Evolutionary conservation across 2,329 filamentous ascomycete genomes (phyloP).

Genomic region (Plectosphaerella cucumerina): DNA sequence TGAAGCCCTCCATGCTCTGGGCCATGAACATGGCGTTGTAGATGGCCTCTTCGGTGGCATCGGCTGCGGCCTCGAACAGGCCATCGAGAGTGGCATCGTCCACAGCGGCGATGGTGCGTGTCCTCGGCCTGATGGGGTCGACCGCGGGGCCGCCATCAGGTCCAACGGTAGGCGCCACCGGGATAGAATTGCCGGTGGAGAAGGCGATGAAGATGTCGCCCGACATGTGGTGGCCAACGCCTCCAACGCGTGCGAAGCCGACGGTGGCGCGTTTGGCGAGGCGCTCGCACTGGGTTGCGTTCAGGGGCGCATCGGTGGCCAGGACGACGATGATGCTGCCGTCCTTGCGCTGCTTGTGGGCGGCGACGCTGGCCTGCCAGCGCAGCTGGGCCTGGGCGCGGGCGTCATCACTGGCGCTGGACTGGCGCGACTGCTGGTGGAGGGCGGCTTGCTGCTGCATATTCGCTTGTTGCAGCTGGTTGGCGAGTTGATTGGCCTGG

Average conservation of each 20-base stretch:
- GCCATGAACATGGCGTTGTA: slow-evolving; percentile 61
- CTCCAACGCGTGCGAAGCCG: slow-evolving; percentile 56
- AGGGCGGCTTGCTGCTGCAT: too few relatives aligned
- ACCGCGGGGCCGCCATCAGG: slow-evolving; percentile 24
- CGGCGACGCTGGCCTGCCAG: slow-evolving; percentile 14
- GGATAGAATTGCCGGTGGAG: slow-evolving; percentile 53
- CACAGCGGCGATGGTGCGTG: slow-evolving; percentile 37
- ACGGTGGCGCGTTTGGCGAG: slow-evolving; percentile 58
- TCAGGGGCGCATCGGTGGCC: slow-evolving; percentile 57
- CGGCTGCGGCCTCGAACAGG: slow-evolving; percentile 57
- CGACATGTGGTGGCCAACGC: slow-evolving; percentile 56
- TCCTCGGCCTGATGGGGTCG: slow-evolving; percentile 34
- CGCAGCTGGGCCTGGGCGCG: not conserved
- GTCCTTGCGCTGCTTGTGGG: slow-evolving; percentile 47
- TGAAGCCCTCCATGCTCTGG: slow-evolving; percentile 52
- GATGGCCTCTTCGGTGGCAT: slow-evolving; percentile 62
- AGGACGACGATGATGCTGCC: slow-evolving; percentile 59
- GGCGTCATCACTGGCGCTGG: not conserved
- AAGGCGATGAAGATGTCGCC: slow-evolving; percentile 67
- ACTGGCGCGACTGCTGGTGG: too few relatives aligned
- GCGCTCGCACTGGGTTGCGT: slow-evolving; percentile 51
- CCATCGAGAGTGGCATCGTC: slow-evolving; percentile 58
- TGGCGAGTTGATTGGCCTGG: slow-evolving; percentile 24
- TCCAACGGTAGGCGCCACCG: slow-evolving; percentile 32
- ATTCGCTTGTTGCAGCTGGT: slow-evolving; percentile 22